Evolutionary conservation across 176 grass and related monocot species (phyloP), one percentile per base, ranked within the genome.

Genomic region (Echinochloa phyllopogon): DNA sequence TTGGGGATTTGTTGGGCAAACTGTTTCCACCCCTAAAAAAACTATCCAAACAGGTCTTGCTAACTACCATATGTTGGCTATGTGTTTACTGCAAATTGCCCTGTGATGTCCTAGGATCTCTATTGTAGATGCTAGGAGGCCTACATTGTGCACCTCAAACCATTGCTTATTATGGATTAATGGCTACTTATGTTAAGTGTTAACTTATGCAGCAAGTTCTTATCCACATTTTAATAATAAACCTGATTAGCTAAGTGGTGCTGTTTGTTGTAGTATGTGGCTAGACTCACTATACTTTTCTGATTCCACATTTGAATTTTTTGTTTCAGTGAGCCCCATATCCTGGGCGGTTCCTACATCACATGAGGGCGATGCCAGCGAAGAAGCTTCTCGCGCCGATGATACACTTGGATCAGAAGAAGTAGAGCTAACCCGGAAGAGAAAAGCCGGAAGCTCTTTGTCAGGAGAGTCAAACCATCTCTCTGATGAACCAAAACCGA

Each of bases 261-360:
- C 4, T 29, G 43, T 47, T 63, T 82, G 57, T 33, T 23, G 20
- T 21, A 20, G 75, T 69, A 13, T 83, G 55, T 78, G 27, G 39
- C 47, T 49, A 45, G 23, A 41, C 39, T 50, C 51, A 52, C 18
- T 58, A 39, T 62, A 74, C 39, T 53, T 78, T n/a, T 75, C 83
- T 74, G 37, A 37, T 79, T 43, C 36, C 71, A 70, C 55, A 76
- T 67, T 2, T 63, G 11, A 23, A 57, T 20, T 39, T 81, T 76
- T 55, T 17, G 3, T 48, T 90, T 53, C 85, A 93, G 91, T 75
- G 78, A 85, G 38, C 63, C 88, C 91, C 59, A 51, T 93, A 85
- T 25, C 91, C 15, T 93, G 91, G 91, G 91, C 85, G 39, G 85
- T 67, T 60, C 85, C 91, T 57, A 16, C 33, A n/a, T 10, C 20